phyloP scores from a whole-genome alignment of 225 moss, liverwort and hornwort species.

The Physcomitrellopsis africana region DNA sequence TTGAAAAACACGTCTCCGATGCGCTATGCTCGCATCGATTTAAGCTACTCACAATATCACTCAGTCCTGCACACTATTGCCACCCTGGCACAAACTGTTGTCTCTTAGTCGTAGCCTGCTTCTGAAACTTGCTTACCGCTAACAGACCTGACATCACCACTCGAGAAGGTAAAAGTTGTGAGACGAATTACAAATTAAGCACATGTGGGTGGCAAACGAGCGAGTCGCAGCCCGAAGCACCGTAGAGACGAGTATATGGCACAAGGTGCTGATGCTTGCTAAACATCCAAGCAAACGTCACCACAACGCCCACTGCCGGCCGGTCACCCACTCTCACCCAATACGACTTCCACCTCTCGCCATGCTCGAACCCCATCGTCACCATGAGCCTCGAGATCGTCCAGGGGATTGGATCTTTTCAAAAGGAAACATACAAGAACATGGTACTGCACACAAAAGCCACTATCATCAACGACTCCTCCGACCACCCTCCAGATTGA shows the following conservation, averaged over 20 bases:
- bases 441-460: too few species aligned
- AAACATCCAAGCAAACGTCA: slow-evolving; percentile 73
- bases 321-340: slow-evolving; percentile 32
- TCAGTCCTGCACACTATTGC: too few species aligned
- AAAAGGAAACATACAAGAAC: too few species aligned
- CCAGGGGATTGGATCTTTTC: too few species aligned
- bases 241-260: slow-evolving; percentile 60
- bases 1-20: neutral
- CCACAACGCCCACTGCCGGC: slow-evolving; percentile 55
- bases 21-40: too few species aligned
- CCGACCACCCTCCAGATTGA: too few species aligned
- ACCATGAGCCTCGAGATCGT: too few species aligned
- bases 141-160: neutral
- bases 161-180: neutral
- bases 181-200: slow-evolving; percentile 58
- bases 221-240: slow-evolving; percentile 72
- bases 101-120: too few species aligned
- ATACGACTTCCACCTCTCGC: neutral
- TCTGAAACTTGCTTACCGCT: neutral
- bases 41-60: too few species aligned
- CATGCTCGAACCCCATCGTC: too few species aligned
- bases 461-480: too few species aligned
- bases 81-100: too few species aligned
- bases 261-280: slow-evolving; percentile 52
- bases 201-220: slow-evolving; percentile 70